Conservation (phyloP, 768 basidiomycete species). For the Termitomyces titanicus region DNA sequence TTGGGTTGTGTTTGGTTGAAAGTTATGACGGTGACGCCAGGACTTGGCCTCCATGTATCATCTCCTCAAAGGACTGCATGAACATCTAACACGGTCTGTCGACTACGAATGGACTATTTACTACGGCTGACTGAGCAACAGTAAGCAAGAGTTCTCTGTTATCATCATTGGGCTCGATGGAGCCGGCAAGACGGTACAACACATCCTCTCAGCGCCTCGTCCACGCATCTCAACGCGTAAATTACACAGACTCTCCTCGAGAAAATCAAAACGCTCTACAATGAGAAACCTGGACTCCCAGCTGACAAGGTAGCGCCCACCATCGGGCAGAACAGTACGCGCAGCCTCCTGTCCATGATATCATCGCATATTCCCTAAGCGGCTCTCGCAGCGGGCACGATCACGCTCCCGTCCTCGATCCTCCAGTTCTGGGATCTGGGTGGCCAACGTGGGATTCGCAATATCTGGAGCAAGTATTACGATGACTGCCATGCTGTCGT, state of each 20-base stretch:
- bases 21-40: constrained; percentile 3
- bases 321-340: constrained; percentile 94
- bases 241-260: constrained; percentile 81
- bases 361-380: neutral
- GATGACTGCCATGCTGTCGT: constrained; percentile 96
- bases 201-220: neutral
- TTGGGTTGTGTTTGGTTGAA: constrained; percentile 8
- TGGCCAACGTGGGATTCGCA: constrained; percentile 89
- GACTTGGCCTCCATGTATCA: constrained; percentile 71
- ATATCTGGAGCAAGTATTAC: constrained; percentile 94
- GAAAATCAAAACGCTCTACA: constrained; percentile 92
- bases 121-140: constrained; percentile 21
- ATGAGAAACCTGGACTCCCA: constrained; percentile 78
- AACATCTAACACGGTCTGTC: constrained; percentile 77
- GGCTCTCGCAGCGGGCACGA: constrained; percentile 73
- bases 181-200: constrained; percentile 83
- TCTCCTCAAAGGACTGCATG: constrained; percentile 87
- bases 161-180: constrained; percentile 93
- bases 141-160: constrained; percentile 89
- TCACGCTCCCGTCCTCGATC: constrained; percentile 88
- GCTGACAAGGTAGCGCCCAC: constrained; percentile 95
- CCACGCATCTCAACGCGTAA: constrained; percentile 2
- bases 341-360: neutral
- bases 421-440: constrained; percentile 98
- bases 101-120: neutral